Evolutionary conservation across 768 basidiomycete species (phyloP), one percentile per base, ranked within the genome.

Genomic region (Clitopilus hobsonii): DNA sequence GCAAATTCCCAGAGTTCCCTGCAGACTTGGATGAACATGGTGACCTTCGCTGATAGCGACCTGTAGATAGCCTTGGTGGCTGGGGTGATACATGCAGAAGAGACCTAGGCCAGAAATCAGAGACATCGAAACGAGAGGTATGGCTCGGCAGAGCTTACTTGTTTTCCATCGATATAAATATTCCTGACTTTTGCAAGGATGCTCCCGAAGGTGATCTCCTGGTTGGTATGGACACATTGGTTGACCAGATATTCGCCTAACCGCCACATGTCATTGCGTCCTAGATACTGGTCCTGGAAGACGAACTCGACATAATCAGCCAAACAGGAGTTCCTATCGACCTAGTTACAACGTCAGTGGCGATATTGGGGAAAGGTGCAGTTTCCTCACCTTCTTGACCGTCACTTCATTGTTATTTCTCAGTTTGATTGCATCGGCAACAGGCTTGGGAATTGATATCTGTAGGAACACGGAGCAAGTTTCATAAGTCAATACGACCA

Each of bases 181-280:
- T 71, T 79, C 56, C 89, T 84, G 36, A 98, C 88, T 61, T 88
- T 93, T 6, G 92, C 93, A 23, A 82, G 84, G 47, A 89, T 85
- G 8, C 86, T 80, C 2, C 91, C 92, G 65, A 97, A 94, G 1
- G 82, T 79, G 23, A 98, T 79, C 52, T 93, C 91, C 68, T 98
- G 91, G 55, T 89, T 85, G 1, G 83, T 79, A 64, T 93, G 88
- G 20, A 97, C 74, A 64, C 91, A 94, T 61, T 86, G 85, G 7
- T 85, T 87, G 24, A 86, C 85, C 14, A 98, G 77, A 51, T 86
- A 79, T 66, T 89, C 85, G n/a, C 85, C 86, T 6, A 98, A 77
- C 49, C 94, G 78, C 93, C 95, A 98, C 94, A 97, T 96, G 61
- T 98, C 97, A 57, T 90, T 93, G 47, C 97, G 84, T 14, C 95